Percentiles rank a stretch among this genome's conserved stretches.
Conservation (phyloP, 2,329 filamentous ascomycete species). For the Fusarium xylarioides region DNA sequence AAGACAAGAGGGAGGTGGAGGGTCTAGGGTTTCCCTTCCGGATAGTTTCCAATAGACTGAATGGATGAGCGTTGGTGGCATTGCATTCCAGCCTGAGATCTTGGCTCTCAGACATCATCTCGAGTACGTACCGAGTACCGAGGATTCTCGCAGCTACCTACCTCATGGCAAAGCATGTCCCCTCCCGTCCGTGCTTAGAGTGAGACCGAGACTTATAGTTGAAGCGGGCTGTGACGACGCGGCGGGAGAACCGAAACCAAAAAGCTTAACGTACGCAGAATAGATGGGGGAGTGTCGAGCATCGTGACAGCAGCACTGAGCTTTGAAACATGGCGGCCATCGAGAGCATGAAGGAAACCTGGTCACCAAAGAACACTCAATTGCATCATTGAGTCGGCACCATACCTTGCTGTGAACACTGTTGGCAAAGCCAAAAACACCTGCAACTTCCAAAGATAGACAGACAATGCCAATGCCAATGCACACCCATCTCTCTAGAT, state of each 20-base stretch:
- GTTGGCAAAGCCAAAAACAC: background rate
- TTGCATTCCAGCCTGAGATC: constrained; percentile 3
- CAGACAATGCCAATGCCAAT: background rate
- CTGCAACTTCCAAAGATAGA: background rate
- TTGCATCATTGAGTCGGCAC: background rate
- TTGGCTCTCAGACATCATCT: constrained; percentile 14
- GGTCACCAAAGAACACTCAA: background rate
- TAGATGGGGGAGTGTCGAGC: background rate
- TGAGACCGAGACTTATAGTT: background rate
- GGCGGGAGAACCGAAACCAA: background rate
- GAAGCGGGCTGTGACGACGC: background rate
- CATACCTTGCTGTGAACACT: background rate
- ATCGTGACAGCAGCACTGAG: background rate
- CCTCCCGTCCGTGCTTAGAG: background rate
- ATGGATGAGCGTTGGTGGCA: background rate
- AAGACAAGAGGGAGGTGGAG: background rate
- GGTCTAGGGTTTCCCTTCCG: background rate
- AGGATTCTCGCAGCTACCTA: background rate
- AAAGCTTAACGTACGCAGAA: background rate
- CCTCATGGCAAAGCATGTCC: background rate
- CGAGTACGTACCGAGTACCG: constrained; percentile 11
- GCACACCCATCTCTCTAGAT: background rate
- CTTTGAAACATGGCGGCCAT: background rate
- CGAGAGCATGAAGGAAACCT: background rate
- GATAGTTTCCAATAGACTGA: background rate